These are phyloP conservation scores for Sophora flavescens DNA, from an alignment of 306 rosid genomes.

Conservation along the genomic window DNA sequence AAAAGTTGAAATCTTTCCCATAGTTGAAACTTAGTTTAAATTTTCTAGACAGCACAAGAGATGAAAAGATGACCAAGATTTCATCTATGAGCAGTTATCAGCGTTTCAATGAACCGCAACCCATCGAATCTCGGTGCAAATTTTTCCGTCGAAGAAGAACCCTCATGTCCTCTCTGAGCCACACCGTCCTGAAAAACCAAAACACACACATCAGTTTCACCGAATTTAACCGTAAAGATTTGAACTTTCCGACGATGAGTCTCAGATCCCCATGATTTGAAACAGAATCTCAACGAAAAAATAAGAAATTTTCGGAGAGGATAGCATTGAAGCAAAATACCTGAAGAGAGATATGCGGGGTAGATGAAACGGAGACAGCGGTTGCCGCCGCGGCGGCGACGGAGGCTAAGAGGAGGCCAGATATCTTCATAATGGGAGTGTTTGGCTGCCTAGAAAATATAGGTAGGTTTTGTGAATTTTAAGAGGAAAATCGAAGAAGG, in stretches of 20 bases:
- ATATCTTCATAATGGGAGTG: constrained; percentile 50
- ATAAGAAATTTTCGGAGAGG: not conserved
- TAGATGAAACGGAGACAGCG: constrained; percentile 47
- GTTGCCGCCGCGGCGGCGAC: constrained; percentile 58
- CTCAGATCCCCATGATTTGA: constrained; percentile 35
- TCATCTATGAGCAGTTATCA: constrained; percentile 92
- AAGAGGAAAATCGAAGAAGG: constrained; percentile 16
- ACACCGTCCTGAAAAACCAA: constrained; percentile 41
- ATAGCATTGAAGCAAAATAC: not conserved
- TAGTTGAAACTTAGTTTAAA: not conserved
- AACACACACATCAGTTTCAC: not conserved
- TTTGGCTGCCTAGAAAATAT: constrained; percentile 34
- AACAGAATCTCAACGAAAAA: not conserved
- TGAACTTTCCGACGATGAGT: not conserved
- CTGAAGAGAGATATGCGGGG: constrained; percentile 45
- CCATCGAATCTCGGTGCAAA: constrained; percentile 92
- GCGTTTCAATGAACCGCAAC: constrained; percentile 85
- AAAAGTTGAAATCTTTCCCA: constrained; percentile 35
- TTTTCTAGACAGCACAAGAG: constrained; percentile 13
- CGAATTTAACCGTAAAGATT: not conserved
- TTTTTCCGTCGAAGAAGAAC: constrained; percentile 52
- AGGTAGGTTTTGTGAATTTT: not conserved
- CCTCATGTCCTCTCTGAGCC: constrained; percentile 3
- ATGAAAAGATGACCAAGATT: not conserved
- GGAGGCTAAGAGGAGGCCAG: constrained; percentile 54